phyloP scores from a whole-genome alignment of 352 stramenopile genomes.

The Pythium monospermum region DNA sequence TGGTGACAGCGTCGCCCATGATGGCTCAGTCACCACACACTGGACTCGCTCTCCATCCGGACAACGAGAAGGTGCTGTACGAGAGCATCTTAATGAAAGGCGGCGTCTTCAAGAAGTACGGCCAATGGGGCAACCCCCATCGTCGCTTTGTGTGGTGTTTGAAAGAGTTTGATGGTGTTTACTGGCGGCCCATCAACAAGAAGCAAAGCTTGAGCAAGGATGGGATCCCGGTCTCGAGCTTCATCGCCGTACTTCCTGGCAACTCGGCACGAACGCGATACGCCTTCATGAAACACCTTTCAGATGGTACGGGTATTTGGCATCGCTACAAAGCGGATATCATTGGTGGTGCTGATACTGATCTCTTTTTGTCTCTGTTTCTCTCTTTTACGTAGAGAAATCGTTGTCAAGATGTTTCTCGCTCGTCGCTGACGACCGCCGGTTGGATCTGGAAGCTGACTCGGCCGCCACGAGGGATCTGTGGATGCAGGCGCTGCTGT shows the following conservation, averaged over 20 bases:
- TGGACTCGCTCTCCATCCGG: conserved; percentile 14
- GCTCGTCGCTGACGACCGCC: conserved; percentile 55
- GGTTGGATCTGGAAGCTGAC: conserved; percentile 66
- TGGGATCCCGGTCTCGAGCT: conserved; percentile 33
- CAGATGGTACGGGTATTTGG: conserved; percentile 35
- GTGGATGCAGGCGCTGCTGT: conserved; percentile 52
- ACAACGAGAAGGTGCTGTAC: conserved; percentile 44
- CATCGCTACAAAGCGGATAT: not conserved
- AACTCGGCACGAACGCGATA: conserved; percentile 59
- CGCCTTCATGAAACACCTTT: conserved; percentile 75
- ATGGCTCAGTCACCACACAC: not conserved
- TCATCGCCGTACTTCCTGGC: conserved; percentile 49
- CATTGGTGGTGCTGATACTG: conserved; percentile 7
- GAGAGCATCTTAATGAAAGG: conserved; percentile 61
- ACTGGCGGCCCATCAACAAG: conserved; percentile 66
- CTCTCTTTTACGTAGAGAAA: too few relatives aligned
- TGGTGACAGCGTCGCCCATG: not conserved
- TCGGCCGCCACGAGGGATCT: conserved; percentile 57
- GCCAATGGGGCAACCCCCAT: conserved; percentile 70
- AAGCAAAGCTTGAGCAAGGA: conserved; percentile 61
- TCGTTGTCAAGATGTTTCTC: conserved; percentile 59
- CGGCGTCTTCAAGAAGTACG: conserved; percentile 73
- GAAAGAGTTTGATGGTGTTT: conserved; percentile 57
- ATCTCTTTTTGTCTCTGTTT: conserved; percentile 1
- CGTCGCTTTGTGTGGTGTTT: conserved; percentile 67